Evolutionary conservation across 2,329 filamentous ascomycete genomes (phyloP).

Genomic region (Diaporthe vaccinii): DNA sequence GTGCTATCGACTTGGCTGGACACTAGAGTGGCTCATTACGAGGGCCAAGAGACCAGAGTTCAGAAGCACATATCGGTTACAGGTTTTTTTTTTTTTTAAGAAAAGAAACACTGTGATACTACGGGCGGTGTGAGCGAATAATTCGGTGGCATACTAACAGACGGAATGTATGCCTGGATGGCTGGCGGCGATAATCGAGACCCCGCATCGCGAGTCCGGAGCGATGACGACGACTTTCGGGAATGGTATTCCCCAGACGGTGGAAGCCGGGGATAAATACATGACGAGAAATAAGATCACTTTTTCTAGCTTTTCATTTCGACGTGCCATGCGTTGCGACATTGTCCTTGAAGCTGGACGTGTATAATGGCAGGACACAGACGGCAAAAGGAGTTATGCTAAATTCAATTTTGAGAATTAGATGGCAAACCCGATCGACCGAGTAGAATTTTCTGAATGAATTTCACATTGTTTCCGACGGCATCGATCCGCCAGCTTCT

Average conservation of each 20-base stretch:
- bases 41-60: too few species aligned
- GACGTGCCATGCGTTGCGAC: background rate
- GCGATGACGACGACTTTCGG: slow-evolving; percentile 11
- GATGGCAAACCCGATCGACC: background rate
- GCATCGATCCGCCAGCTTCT: background rate
- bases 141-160: background rate
- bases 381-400: background rate
- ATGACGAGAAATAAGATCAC: background rate
- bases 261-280: background rate
- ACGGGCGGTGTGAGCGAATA: too few species aligned
- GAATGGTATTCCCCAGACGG: background rate
- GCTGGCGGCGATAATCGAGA: slow-evolving; percentile 2
- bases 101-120: background rate
- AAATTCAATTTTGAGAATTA: background rate
- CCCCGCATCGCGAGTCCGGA: slow-evolving; percentile 23
- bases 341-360: background rate
- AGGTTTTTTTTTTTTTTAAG: too few species aligned
- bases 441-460: background rate
- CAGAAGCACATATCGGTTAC: background rate
- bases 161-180: too few species aligned
- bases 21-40: background rate
- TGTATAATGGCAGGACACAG: background rate
- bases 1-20: background rate
- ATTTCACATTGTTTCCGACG: background rate
- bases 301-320: background rate